Conservation (phyloP, 2,329 filamentous ascomycete species). For the Colletotrichum simmondsii region DNA sequence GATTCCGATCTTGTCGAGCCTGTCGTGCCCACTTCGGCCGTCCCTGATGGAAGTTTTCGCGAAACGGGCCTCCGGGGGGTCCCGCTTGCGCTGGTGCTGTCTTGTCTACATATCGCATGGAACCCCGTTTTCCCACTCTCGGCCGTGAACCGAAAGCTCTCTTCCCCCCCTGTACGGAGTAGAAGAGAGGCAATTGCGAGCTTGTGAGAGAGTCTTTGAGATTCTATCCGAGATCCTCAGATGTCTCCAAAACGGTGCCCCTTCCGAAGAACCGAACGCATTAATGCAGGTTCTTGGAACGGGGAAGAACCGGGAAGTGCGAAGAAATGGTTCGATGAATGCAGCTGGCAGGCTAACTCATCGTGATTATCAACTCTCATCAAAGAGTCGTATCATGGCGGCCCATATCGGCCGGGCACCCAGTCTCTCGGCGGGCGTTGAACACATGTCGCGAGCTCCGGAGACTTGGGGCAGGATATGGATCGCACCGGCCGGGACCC, state of each 20-base stretch:
- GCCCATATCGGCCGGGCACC: background rate
- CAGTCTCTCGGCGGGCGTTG: background rate
- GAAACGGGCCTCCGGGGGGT: background rate
- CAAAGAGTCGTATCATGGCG: background rate
- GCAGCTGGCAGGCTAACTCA: constrained; percentile 11
- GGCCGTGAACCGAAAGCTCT: constrained; percentile 13
- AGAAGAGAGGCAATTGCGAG: background rate
- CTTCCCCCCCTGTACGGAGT: background rate
- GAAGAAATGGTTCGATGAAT: constrained; percentile 19
- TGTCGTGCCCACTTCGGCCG: constrained; percentile 21
- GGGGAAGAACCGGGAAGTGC: too few species aligned
- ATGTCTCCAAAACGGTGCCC: background rate
- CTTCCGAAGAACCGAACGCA: background rate
- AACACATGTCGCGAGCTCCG: background rate
- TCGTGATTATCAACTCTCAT: background rate
- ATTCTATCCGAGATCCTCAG: background rate
- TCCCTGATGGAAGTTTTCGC: background rate
- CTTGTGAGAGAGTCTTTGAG: background rate
- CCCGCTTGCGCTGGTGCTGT: constrained; percentile 5
- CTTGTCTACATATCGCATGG: background rate
- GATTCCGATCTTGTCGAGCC: constrained; percentile 24
- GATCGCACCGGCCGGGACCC: constrained; percentile 3
- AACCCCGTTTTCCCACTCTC: background rate
- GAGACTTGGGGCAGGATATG: background rate
- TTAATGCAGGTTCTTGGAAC: constrained; percentile 5